Conservation (phyloP, 2,329 filamentous ascomycete genomes). For the Thelonectria rubi region DNA sequence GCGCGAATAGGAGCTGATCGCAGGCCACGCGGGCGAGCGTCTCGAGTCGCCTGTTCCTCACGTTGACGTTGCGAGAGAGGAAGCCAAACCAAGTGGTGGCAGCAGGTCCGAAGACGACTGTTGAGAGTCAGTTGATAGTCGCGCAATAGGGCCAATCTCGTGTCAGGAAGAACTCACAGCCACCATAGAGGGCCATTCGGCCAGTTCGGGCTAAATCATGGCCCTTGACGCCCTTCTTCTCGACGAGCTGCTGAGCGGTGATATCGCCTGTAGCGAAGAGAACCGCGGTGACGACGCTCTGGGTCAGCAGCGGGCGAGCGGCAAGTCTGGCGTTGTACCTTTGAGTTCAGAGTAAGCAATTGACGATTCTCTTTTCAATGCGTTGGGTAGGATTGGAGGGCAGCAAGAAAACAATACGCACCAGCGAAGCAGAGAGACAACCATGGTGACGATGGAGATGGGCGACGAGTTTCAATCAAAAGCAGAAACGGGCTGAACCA, state of each 20-base stretch:
- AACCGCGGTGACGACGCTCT: slow-evolving; percentile 88
- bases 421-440: slow-evolving; percentile 46
- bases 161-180: slow-evolving; percentile 60
- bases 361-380: slow-evolving; percentile 10
- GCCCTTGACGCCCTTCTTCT: slow-evolving; percentile 78
- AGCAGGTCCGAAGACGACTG: slow-evolving; percentile 85
- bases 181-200: slow-evolving; percentile 84
- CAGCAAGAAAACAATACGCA: slow-evolving; percentile 25
- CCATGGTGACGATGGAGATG: slow-evolving; percentile 32
- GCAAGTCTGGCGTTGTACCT: slow-evolving; percentile 90
- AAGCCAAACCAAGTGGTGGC: slow-evolving; percentile 89
- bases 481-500: slow-evolving; percentile 7
- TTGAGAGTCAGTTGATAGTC: slow-evolving; percentile 20
- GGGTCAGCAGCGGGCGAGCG: slow-evolving; percentile 84
- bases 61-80: slow-evolving; percentile 73
- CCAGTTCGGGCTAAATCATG: slow-evolving; percentile 79
- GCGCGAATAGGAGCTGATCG: slow-evolving; percentile 86
- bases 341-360: slow-evolving; percentile 32
- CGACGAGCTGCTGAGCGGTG: slow-evolving; percentile 89
- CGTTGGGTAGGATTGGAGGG: neutral
- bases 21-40: slow-evolving; percentile 79
- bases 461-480: neutral
- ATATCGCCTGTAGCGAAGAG: slow-evolving; percentile 93
- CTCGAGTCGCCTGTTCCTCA: slow-evolving; percentile 72
- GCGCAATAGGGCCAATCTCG: neutral